Conservation (phyloP, 2,329 filamentous ascomycete species). For the Arthrocladium fulminans region DNA sequence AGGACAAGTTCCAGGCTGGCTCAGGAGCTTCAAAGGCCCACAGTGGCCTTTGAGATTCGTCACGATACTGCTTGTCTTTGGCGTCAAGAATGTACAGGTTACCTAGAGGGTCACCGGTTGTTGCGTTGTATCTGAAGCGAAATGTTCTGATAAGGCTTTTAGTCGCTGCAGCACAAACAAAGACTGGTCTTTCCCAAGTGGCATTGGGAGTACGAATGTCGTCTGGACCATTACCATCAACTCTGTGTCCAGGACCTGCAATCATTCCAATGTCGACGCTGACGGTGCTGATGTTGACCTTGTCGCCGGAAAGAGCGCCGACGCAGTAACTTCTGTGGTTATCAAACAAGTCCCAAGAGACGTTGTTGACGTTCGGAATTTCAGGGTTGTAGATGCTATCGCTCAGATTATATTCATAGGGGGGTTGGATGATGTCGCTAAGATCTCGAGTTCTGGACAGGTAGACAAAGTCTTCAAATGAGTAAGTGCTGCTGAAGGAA, state of each 20-base stretch:
- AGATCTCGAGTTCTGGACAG: neutral
- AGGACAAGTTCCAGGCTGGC: constrained; percentile 12
- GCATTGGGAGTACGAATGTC: no score
- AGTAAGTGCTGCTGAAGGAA: neutral
- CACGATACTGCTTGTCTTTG: constrained; percentile 30
- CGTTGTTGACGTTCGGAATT: neutral
- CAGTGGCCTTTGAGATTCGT: constrained; percentile 25
- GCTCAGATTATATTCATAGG: neutral
- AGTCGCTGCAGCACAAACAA: constrained; percentile 36
- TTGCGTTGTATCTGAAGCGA: constrained; percentile 35
- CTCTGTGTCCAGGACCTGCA: constrained; percentile 32
- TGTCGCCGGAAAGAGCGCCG: constrained; percentile 25
- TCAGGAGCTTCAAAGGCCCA: constrained; percentile 33
- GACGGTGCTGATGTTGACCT: constrained; percentile 37
- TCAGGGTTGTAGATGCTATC: constrained; percentile 1
- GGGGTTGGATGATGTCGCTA: neutral
- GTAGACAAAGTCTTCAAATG: neutral
- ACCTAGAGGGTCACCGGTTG: neutral
- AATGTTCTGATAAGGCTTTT: constrained; percentile 41
- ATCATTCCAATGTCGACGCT: constrained; percentile 34
- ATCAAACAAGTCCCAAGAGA: no score
- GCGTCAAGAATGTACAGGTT: constrained; percentile 29
- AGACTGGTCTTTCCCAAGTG: constrained; percentile 37
- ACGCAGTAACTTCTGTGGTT: no score
- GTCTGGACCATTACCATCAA: no score